These are phyloP conservation scores for Sclerotinia trifoliorum DNA, from an alignment of 2,329 filamentous ascomycete genomes.

Conservation along the genomic window DNA sequence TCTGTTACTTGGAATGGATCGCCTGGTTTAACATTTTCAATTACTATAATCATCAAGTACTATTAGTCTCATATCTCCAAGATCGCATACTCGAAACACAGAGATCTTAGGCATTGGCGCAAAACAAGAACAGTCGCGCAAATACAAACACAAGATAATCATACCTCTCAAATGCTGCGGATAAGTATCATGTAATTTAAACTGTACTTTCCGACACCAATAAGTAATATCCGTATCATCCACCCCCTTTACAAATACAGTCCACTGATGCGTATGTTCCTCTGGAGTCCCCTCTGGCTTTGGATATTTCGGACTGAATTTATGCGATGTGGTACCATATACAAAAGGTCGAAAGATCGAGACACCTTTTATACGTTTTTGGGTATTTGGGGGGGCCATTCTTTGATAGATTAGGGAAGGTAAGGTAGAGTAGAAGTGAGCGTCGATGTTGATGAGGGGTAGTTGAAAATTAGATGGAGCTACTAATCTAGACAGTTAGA, in stretches of 20 bases:
- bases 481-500: not conserved
- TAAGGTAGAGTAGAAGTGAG: not conserved
- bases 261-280: constrained; percentile 96
- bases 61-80: not conserved
- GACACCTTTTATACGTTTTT: constrained; percentile 64
- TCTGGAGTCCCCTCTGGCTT: constrained; percentile 74
- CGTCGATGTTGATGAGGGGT: constrained; percentile 10
- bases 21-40: constrained; percentile 65
- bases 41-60: constrained; percentile 44
- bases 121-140: not conserved
- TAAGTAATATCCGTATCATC: constrained; percentile 90
- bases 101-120: not conserved
- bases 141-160: constrained; percentile 30
- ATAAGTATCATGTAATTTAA: constrained; percentile 97
- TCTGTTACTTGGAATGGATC: constrained; percentile 80
- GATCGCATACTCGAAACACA: not conserved
- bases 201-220: constrained; percentile 95
- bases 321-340: constrained; percentile 76
- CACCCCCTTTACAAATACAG: constrained; percentile 86
- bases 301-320: constrained; percentile 73
- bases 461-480: not conserved
- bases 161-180: constrained; percentile 80
- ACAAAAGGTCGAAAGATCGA: constrained; percentile 66
- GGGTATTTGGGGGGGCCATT: constrained; percentile 56
- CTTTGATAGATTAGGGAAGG: not conserved